These are phyloP conservation scores for Colletotrichum endophyticum DNA, from an alignment of 2,329 filamentous ascomycete genomes.

Conservation along the genomic window DNA sequence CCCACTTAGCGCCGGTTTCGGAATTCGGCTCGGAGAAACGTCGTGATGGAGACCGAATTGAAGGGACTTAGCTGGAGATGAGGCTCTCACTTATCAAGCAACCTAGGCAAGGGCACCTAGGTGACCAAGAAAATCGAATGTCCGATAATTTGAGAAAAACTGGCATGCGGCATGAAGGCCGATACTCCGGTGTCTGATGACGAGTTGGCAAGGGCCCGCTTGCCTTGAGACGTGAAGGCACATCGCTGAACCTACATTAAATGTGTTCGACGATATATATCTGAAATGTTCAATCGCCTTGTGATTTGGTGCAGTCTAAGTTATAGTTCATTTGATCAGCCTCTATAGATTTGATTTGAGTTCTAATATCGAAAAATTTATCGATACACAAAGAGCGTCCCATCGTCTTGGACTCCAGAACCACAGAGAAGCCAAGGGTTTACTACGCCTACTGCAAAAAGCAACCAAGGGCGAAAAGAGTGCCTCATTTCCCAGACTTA, in stretches of 20 bases:
- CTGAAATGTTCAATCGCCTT: neutral
- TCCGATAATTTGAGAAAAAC: neutral
- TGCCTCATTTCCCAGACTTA: neutral
- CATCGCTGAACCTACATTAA: neutral
- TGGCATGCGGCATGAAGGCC: neutral
- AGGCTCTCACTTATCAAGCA: neutral
- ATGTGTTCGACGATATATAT: neutral
- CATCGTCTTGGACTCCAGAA: neutral
- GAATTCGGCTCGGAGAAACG: neutral
- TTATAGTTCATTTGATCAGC: neutral
- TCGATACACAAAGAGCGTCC: neutral
- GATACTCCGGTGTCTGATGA: neutral
- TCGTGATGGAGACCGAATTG: neutral
- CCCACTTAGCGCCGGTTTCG: neutral
- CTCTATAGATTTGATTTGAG: accelerated
- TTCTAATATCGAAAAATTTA: neutral
- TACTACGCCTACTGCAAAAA: neutral
- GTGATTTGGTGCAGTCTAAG: accelerated
- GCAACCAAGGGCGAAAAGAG: neutral
- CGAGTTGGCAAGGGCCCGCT: neutral
- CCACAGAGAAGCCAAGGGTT: neutral
- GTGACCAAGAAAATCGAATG: neutral
- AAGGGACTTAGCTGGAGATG: neutral
- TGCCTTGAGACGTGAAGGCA: neutral
- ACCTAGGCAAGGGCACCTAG: neutral